Conservation (phyloP, 2,329 filamentous ascomycete species). For the Lithohypha guttulata region DNA sequence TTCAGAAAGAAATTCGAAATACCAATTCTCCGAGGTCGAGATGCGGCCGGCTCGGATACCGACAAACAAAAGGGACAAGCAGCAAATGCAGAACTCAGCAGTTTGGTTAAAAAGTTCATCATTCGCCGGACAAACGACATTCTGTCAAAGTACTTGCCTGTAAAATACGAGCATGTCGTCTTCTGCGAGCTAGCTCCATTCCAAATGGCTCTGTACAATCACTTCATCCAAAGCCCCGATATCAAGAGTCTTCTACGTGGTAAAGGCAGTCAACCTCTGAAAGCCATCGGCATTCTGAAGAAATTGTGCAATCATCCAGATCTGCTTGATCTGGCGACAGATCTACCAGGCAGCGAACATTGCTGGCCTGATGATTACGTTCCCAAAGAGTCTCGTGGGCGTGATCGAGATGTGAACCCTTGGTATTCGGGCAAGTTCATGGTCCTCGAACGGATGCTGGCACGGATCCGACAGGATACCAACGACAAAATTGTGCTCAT, state of each 20-base stretch:
- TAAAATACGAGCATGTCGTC: constrained; percentile 98
- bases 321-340: constrained; percentile 68
- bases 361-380: constrained; percentile 79
- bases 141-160: constrained; percentile 87
- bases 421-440: constrained; percentile 99
- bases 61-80: constrained; percentile 77
- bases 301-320: constrained; percentile 98
- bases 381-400: constrained; percentile 73
- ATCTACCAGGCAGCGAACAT: constrained; percentile 76
- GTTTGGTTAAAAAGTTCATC: constrained; percentile 93
- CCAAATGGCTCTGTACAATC: constrained; percentile 86
- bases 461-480: constrained; percentile 86
- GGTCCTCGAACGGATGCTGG: constrained; percentile 95
- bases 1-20: constrained; percentile 92
- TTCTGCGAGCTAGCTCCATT: constrained; percentile 94
- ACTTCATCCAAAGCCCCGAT: constrained; percentile 91
- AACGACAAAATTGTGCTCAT: constrained; percentile 99
- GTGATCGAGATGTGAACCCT: constrained; percentile 82
- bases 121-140: constrained; percentile 97
- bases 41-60: constrained; percentile 75
- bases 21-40: constrained; percentile 81
- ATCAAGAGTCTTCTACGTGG: constrained; percentile 85
- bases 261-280: constrained; percentile 90
- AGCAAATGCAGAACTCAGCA: constrained; percentile 67
- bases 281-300: constrained; percentile 92